Conservation (phyloP, 495 filamentous ascomycete genomes). For the Xanthoparmelia taractica region DNA sequence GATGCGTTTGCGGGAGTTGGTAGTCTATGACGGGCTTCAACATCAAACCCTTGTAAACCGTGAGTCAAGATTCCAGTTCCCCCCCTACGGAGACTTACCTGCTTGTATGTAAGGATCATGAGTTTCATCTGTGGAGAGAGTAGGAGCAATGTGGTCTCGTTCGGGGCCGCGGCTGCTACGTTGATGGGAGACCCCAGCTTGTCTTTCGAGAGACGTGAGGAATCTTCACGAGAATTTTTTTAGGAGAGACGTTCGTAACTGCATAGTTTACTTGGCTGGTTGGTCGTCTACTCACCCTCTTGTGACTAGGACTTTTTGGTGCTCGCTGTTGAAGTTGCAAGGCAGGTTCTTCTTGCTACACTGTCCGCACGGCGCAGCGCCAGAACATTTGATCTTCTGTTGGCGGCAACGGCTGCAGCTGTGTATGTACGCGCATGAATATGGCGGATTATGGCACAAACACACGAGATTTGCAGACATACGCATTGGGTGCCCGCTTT, state of each 20-base stretch:
- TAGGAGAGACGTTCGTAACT: background rate
- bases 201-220: slow-evolving; percentile 35
- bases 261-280: background rate
- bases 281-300: slow-evolving; percentile 27
- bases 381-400: slow-evolving; percentile 43
- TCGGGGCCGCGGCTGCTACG: slow-evolving; percentile 17
- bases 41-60: background rate
- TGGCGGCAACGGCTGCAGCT: slow-evolving; percentile 40
- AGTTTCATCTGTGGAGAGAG: background rate
- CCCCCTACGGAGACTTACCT: background rate
- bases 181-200: slow-evolving; percentile 26
- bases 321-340: slow-evolving; percentile 36
- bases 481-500: background rate
- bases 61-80: background rate
- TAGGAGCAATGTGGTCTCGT: slow-evolving; percentile 5
- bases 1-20: background rate
- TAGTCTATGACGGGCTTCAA: background rate
- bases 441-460: background rate
- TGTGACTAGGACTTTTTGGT: slow-evolving; percentile 40
- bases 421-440: slow-evolving; percentile 9
- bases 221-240: slow-evolving; percentile 32
- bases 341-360: slow-evolving; percentile 40
- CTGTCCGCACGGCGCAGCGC: slow-evolving; percentile 36
- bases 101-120: background rate
- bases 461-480: background rate